These are phyloP conservation scores for Cavenderia fasciculata DNA, from an alignment of 78 protist species.

Conservation along the genomic window DNA sequence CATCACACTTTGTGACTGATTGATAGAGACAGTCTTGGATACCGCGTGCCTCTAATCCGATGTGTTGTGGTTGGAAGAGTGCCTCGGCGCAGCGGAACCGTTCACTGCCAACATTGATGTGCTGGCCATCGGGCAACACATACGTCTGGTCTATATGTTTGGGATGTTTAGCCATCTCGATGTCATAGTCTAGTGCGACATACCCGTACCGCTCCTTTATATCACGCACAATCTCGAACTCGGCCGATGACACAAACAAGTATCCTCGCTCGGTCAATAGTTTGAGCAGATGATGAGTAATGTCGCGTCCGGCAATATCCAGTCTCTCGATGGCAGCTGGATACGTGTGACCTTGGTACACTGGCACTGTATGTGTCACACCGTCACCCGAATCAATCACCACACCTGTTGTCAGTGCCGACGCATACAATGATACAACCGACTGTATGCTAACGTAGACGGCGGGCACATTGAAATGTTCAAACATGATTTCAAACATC, in stretches of 20 bases:
- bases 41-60: slow-evolving; percentile 92
- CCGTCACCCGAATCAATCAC: slow-evolving; percentile 98
- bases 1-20: slow-evolving; percentile 90
- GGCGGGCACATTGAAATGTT: slow-evolving; percentile 95
- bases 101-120: slow-evolving; percentile 88
- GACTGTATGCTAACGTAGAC: slow-evolving; percentile 83
- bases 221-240: slow-evolving; percentile 89
- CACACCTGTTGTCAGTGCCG: slow-evolving; percentile 89
- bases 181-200: slow-evolving; percentile 71
- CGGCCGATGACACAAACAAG: slow-evolving; percentile 94
- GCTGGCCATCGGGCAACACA: slow-evolving; percentile 88
- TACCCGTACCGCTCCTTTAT: slow-evolving; percentile 88
- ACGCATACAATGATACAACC: slow-evolving; percentile 90
- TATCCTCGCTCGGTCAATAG: slow-evolving; percentile 94
- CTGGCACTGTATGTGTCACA: slow-evolving; percentile 93
- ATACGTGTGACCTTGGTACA: slow-evolving; percentile 93
- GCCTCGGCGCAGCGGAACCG: slow-evolving; percentile 94
- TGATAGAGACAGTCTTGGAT: slow-evolving; percentile 86
- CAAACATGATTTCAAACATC: slow-evolving; percentile 95
- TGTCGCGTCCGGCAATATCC: slow-evolving; percentile 93
- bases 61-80: slow-evolving; percentile 90
- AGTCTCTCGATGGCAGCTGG: slow-evolving; percentile 92
- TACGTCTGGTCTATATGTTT: slow-evolving; percentile 76
- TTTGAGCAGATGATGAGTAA: slow-evolving; percentile 89
- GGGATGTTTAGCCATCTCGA: slow-evolving; percentile 80